Percentiles rank a stretch among this genome's conserved stretches.
Conservation (phyloP, 78 protist species). For the Pigoraptor vietnamica region DNA sequence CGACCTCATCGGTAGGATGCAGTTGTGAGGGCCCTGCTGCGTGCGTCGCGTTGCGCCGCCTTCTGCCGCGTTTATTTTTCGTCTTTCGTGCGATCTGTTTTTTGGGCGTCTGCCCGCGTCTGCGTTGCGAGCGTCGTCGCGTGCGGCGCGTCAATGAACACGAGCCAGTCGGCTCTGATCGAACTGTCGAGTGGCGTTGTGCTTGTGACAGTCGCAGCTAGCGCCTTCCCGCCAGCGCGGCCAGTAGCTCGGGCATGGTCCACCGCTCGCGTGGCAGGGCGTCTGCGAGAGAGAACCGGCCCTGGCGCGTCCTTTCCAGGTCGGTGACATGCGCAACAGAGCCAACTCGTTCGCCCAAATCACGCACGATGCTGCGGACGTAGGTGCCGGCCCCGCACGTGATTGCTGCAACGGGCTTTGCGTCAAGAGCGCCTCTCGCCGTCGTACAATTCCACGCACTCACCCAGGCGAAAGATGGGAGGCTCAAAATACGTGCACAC, state of each 20-base stretch:
- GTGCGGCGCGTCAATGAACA: too few species aligned
- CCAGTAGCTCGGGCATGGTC: not conserved
- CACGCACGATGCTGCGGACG: not conserved
- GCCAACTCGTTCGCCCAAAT: not conserved
- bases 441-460: too few species aligned
- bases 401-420: not conserved
- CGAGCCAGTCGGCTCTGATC: too few species aligned
- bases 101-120: too few species aligned
- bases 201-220: too few species aligned
- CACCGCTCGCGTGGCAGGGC: not conserved
- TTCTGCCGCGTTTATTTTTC: not conserved
- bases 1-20: not conserved
- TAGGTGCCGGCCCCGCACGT: not conserved
- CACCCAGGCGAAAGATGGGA: not conserved
- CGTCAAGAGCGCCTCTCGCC: too few species aligned
- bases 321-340: not conserved
- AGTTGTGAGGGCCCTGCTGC: not conserved
- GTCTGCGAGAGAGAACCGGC: not conserved
- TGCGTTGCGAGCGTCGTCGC: too few species aligned
- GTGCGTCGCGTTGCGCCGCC: not conserved
- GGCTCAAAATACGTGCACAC: not conserved
- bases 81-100: too few species aligned
- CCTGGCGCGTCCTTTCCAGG: not conserved
- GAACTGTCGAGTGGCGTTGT: too few species aligned
- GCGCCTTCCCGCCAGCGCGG: too few species aligned